Conservation (phyloP, 306 rosid species). For the Inga oerstediana region DNA sequence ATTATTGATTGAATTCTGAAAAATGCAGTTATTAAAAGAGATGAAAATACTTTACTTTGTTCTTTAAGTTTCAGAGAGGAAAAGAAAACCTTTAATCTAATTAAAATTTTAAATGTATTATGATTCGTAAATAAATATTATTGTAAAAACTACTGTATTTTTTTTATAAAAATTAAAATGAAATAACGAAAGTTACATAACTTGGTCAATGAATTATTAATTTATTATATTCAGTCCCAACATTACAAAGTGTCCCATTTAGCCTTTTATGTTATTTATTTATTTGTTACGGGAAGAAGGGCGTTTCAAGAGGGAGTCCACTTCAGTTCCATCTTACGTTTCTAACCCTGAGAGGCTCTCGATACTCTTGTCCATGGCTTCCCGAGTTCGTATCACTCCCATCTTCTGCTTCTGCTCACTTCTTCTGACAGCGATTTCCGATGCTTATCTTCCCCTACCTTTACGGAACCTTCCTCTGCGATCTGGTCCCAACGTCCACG, state of each 20-base stretch:
- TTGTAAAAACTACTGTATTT: not conserved
- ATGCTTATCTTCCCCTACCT: not conserved
- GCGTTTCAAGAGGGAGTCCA: not conserved
- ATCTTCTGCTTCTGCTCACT: slow-evolving; percentile 8
- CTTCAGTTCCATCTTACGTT: not conserved
- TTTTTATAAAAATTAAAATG: not conserved
- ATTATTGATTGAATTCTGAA: too few species aligned
- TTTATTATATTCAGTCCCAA: too few species aligned
- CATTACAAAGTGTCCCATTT: not conserved
- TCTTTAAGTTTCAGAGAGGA: too few species aligned
- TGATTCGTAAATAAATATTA: not conserved
- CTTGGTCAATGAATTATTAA: not conserved
- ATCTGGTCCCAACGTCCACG: slow-evolving; percentile 52
- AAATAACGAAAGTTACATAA: not conserved
- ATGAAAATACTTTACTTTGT: too few species aligned
- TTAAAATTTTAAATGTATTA: not conserved
- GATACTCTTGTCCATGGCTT: not conserved
- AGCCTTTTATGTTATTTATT: not conserved
- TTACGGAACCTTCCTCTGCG: slow-evolving; percentile 1
- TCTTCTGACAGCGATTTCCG: not conserved
- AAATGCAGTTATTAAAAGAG: too few species aligned
- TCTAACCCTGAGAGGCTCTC: not conserved
- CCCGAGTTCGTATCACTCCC: not conserved
- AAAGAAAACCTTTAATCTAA: too few species aligned
- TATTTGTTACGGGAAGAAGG: not conserved